Evolutionary conservation across 345 rosid genomes (phyloP).

Genomic region (Corymbia maculata): DNA sequence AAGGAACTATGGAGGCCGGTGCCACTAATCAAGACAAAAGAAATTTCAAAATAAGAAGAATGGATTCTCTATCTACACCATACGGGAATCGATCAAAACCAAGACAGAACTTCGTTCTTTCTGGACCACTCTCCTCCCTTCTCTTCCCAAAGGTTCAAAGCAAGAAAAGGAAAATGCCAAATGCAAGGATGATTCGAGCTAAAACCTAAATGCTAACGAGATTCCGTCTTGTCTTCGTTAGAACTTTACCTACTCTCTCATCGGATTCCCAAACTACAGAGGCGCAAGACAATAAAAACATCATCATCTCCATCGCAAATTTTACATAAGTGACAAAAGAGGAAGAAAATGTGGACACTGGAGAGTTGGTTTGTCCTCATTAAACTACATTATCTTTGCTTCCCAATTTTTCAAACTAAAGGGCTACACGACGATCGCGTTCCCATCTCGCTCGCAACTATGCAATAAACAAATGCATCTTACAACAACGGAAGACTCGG

Average conservation of each 20-base stretch:
- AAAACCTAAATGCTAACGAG: neutral
- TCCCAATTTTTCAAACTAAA: neutral
- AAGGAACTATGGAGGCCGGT: neutral
- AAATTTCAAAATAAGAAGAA: neutral
- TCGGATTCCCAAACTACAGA: neutral
- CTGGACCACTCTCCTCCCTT: neutral
- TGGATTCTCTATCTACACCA: neutral
- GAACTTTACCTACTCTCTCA: neutral
- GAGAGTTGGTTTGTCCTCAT: neutral
- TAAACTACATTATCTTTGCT: neutral
- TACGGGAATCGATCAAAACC: neutral
- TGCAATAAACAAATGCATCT: neutral
- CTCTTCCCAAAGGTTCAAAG: neutral
- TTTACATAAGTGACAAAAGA: neutral
- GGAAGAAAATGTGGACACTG: neutral
- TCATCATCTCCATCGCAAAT: neutral
- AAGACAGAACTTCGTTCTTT: neutral
- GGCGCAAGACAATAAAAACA: neutral
- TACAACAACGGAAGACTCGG: neutral
- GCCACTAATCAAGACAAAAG: neutral
- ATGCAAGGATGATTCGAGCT: neutral
- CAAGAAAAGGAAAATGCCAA: neutral
- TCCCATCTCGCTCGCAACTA: neutral
- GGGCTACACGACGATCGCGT: neutral
- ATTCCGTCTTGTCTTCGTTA: neutral